Percentiles rank a stretch among this genome's conserved stretches.
Conservation (phyloP, 805 yeast genomes). For the Saturnispora zaruensis region DNA sequence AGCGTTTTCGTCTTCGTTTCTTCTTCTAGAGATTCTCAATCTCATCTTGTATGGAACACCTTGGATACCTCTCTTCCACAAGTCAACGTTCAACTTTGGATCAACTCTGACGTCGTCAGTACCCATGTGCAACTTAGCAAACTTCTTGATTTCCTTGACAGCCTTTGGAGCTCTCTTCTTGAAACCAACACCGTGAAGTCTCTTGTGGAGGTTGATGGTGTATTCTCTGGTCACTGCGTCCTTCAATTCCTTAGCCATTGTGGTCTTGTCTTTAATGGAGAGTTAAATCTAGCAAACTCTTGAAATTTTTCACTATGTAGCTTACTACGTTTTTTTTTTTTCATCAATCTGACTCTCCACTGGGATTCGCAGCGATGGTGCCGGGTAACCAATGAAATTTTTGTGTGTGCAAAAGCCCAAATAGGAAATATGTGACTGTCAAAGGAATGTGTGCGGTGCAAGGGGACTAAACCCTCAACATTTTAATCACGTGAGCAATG, state of each 20-base stretch:
- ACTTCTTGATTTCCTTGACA: conserved; percentile 97
- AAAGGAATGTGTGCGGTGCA: not conserved
- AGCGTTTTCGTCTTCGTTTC: conserved; percentile 99
- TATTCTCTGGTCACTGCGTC: conserved; percentile 99
- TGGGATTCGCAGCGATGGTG: not conserved
- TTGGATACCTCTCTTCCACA: conserved; percentile 99
- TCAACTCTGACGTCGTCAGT: conserved; percentile 98
- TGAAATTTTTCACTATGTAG: not conserved
- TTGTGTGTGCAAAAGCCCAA: not conserved
- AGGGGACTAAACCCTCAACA: not conserved
- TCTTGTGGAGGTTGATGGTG: conserved; percentile 99
- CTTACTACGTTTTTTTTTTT: not conserved
- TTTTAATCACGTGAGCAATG: too few relatives aligned
- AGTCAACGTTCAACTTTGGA: conserved; percentile 95
- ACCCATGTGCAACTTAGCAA: conserved; percentile 98
- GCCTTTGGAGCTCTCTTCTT: conserved; percentile 99
- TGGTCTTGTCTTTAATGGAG: conserved; percentile 3
- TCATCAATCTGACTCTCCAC: not conserved
- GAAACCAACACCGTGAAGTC: conserved; percentile 98
- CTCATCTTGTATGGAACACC: conserved; percentile 98
- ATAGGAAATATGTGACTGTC: not conserved
- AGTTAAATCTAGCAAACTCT: not conserved
- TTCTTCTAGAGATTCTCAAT: conserved; percentile 92
- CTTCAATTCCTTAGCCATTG: conserved; percentile 60
- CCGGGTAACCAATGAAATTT: conserved; percentile 2